Base-by-base conservation (phyloP, 1,284 basidiomycete species). In the Inonotus hispidus region DNA sequence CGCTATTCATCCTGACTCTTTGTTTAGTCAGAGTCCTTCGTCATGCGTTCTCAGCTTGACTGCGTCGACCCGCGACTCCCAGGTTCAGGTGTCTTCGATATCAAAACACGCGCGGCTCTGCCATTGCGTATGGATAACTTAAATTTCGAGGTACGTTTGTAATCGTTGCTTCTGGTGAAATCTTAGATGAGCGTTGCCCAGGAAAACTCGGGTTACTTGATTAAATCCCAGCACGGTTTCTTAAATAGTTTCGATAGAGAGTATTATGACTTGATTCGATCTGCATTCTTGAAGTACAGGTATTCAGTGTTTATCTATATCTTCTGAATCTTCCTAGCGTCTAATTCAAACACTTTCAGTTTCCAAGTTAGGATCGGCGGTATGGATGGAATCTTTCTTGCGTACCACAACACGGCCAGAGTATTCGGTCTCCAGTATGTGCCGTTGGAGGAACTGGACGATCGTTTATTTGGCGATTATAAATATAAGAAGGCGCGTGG, bases 371-470 rank as follows among this genome's bases (percentile, higher is more conserved):
- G 96, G 4, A 98, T 99, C 65, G 96, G 96, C 1, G 86, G 90
- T 69, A 99, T 99, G 96, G 95, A 98, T 69, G 96, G 96, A 14
- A 90, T 97, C 27, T 86, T 99, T 68, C 85, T 98, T 32, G 92
- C 95, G 8, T 98, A 97, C 71, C 96, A 99, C 73, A 98, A 96
- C 66, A 97, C 93, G 0, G 82, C 83, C 7, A 81, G 83, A 14
- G 84, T 96, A 60, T 96, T 95, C 69, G 96, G 96, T 0, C 98
- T 98, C 77, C 93, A 98, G 73, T 99, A 99, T 71, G 76, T 98
- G 37, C 82, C 93, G 0, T 75, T 96, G 53, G 78, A 84, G 59
- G 93, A 98, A 71, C 94, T 99, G 87, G 95, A 98, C 67, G 74
- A 81, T 55, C 79, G 85, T 11, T 72, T 98, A 0, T 97, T 90